phyloP scores from a whole-genome alignment of 2,329 filamentous ascomycete species.

The Neonectria ditissima region DNA sequence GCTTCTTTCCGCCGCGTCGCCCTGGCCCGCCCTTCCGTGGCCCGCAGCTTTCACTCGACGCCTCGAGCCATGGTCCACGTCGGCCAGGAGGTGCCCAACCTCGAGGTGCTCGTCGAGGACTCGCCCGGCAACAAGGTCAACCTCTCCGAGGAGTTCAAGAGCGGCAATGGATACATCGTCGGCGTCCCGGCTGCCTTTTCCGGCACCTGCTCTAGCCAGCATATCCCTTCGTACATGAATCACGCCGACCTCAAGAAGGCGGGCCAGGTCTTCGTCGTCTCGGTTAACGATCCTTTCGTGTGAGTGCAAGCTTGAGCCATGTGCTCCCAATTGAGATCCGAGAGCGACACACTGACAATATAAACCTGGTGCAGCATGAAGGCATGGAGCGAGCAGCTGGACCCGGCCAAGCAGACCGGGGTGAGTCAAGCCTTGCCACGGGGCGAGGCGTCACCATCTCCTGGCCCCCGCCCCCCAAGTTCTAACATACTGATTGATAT shows the following conservation, averaged over 20 bases:
- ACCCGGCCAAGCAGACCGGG: slow-evolving; percentile 79
- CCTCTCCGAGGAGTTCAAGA: slow-evolving; percentile 79
- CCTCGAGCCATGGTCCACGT: slow-evolving; percentile 74
- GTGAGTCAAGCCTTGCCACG: slow-evolving; percentile 64
- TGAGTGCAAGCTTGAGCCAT: slow-evolving; percentile 59
- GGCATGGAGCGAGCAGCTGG: slow-evolving; percentile 84
- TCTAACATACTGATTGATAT: slow-evolving; percentile 13
- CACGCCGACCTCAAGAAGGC: slow-evolving; percentile 82
- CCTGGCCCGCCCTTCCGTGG: slow-evolving; percentile 45
- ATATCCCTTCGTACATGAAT: slow-evolving; percentile 89
- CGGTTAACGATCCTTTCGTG: slow-evolving; percentile 96
- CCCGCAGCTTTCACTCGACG: slow-evolving; percentile 72
- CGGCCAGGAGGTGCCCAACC: slow-evolving; percentile 82
- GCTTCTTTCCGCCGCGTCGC: slow-evolving; percentile 49
- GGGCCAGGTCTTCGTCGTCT: slow-evolving; percentile 88
- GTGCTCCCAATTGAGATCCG: not conserved
- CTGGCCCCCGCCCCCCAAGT: not conserved
- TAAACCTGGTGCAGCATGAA: slow-evolving; percentile 74
- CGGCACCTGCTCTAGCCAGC: slow-evolving; percentile 68
- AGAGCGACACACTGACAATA: slow-evolving; percentile 19
- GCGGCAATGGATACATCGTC: slow-evolving; percentile 83
- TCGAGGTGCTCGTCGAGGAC: slow-evolving; percentile 83
- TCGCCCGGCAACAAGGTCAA: slow-evolving; percentile 95
- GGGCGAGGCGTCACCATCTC: not conserved
- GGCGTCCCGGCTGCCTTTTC: slow-evolving; percentile 86